Conservation (phyloP, 192 early-diverging fungal species). For the Coemansia sp. region DNA sequence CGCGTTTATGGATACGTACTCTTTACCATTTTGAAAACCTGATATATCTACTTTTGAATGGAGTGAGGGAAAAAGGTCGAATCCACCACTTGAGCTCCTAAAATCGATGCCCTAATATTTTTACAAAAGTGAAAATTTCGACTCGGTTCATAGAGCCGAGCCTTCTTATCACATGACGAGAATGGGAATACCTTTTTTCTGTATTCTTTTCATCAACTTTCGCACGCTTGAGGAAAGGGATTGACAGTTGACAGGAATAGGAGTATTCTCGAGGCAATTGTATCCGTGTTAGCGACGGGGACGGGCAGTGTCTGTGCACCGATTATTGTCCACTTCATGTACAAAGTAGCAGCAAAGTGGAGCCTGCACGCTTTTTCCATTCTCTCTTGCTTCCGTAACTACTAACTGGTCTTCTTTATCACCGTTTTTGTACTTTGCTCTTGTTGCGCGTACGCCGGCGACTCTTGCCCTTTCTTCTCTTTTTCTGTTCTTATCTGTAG, state of each 20-base stretch:
- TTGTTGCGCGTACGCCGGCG: neutral
- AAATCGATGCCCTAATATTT: too few relatives aligned
- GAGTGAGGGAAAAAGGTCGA: constrained; percentile 14
- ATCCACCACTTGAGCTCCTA: too few relatives aligned
- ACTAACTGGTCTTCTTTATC: too few relatives aligned
- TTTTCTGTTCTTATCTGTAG: neutral
- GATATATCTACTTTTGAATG: constrained; percentile 10
- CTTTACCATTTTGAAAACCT: constrained; percentile 44
- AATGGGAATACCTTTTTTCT: neutral
- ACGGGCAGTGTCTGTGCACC: neutral
- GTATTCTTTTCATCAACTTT: neutral
- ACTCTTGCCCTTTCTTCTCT: too few relatives aligned
- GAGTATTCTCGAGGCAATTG: too few relatives aligned
- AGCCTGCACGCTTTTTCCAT: neutral
- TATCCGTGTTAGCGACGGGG: too few relatives aligned
- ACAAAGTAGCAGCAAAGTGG: neutral
- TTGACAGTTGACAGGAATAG: neutral
- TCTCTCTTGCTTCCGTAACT: neutral
- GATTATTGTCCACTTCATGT: too few relatives aligned
- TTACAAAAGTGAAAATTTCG: neutral
- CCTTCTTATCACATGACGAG: neutral
- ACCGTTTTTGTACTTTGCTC: neutral
- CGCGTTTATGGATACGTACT: constrained; percentile 45
- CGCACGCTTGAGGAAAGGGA: neutral
- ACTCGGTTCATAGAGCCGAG: neutral